Evolutionary conservation across 495 filamentous ascomycete genomes (phyloP).

Genomic region (Penicillium robsamsonii): DNA sequence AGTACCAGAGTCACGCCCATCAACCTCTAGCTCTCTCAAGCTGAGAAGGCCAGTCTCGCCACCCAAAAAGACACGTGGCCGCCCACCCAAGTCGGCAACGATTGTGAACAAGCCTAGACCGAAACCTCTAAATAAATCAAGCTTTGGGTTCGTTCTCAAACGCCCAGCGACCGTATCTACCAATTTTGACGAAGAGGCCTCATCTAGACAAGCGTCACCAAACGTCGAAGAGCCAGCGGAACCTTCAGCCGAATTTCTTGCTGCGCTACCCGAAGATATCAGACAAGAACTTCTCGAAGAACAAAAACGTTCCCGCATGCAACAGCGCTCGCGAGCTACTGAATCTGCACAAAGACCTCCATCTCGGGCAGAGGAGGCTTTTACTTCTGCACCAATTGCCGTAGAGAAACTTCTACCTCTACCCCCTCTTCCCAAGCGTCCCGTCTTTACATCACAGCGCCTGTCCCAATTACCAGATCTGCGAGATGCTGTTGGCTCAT

Average conservation of each 20-base stretch:
- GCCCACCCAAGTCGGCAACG: slow-evolving; percentile 38
- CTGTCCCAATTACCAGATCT: slow-evolving; percentile 57
- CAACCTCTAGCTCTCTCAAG: slow-evolving; percentile 31
- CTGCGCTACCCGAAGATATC: slow-evolving; percentile 78
- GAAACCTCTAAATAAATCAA: slow-evolving; percentile 64
- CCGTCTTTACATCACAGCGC: slow-evolving; percentile 64
- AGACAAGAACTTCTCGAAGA: slow-evolving; percentile 74
- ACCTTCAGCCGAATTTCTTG: slow-evolving; percentile 69
- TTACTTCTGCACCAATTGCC: neutral
- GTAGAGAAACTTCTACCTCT: slow-evolving; percentile 45
- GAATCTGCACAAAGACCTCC: slow-evolving; percentile 18
- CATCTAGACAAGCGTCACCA: slow-evolving; percentile 22
- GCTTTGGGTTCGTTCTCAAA: slow-evolving; percentile 61
- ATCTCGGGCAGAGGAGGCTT: slow-evolving; percentile 16
- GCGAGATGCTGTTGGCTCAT: slow-evolving; percentile 59
- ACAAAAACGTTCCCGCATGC: slow-evolving; percentile 56
- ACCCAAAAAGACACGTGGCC: slow-evolving; percentile 56
- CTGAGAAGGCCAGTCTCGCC: slow-evolving; percentile 54
- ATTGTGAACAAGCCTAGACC: slow-evolving; percentile 40
- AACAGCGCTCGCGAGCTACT: slow-evolving; percentile 41
- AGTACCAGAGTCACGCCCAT: slow-evolving; percentile 49
- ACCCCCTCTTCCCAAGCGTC: slow-evolving; percentile 51
- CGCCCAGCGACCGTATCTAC: slow-evolving; percentile 19
- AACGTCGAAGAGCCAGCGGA: slow-evolving; percentile 34
- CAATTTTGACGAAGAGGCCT: slow-evolving; percentile 5